Conservation (phyloP, 1,284 basidiomycete species). For the Sporisorium scitamineum region DNA sequence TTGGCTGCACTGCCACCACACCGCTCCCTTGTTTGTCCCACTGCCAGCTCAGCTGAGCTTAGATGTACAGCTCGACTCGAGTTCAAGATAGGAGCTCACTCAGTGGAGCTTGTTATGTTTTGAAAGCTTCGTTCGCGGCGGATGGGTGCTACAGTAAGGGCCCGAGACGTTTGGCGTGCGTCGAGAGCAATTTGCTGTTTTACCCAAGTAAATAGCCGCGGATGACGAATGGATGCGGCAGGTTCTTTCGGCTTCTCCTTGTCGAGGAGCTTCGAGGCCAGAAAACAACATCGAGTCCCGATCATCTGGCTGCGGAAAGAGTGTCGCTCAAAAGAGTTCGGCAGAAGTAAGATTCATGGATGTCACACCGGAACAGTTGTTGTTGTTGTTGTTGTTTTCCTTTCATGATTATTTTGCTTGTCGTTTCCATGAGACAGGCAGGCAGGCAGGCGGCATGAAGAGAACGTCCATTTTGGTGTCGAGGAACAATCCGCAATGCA, state of each 20-base stretch:
- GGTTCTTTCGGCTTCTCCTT: conserved; percentile 11
- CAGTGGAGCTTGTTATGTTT: neutral
- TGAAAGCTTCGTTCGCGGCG: neutral
- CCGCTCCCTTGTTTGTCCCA: neutral
- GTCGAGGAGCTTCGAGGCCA: neutral
- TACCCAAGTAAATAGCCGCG: conserved; percentile 21
- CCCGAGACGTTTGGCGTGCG: conserved; percentile 2
- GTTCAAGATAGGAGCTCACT: neutral
- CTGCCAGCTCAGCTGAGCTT: too few relatives aligned
- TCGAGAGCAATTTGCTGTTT: neutral
- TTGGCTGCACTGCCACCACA: neutral
- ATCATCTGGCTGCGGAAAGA: neutral
- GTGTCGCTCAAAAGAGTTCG: neutral
- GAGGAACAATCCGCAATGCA: conserved; percentile 5
- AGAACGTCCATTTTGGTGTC: conserved; percentile 3
- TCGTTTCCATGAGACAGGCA: too few relatives aligned
- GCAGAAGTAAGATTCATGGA: neutral
- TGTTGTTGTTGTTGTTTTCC: too few relatives aligned
- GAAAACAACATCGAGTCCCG: neutral
- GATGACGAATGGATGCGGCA: conserved; percentile 30
- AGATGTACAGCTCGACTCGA: too few relatives aligned
- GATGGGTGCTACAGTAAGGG: neutral
- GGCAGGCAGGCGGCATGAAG: conserved; percentile 2
- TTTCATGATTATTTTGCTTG: too few relatives aligned
- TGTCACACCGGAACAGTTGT: neutral